Percentiles rank a stretch among this genome's conserved stretches.
phyloP scores from a whole-genome alignment of 2,329 filamentous ascomycete species.

The Scedosporium minutisporum region DNA sequence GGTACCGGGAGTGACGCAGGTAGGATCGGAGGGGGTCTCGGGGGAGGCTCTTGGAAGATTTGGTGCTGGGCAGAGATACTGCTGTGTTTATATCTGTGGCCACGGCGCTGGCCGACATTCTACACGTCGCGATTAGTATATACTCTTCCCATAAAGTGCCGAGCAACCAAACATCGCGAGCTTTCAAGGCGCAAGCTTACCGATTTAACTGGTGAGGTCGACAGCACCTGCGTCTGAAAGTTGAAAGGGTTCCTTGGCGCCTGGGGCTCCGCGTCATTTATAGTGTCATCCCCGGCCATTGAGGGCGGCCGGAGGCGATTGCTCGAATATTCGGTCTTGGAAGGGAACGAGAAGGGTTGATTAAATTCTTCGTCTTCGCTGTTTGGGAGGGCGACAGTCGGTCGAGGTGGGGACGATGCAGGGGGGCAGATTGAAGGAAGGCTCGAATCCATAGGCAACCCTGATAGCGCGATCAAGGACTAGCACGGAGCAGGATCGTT shows the following conservation, averaged over 20 bases:
- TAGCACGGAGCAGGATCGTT: too few relatives aligned
- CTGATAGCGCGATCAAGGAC: not conserved
- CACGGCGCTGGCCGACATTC: slow-evolving; percentile 84
- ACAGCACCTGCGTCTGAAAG: slow-evolving; percentile 75
- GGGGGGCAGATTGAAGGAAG: not conserved
- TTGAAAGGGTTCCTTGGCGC: slow-evolving; percentile 63
- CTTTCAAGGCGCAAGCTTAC: slow-evolving; percentile 36
- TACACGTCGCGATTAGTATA: slow-evolving; percentile 23
- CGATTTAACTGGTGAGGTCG: slow-evolving; percentile 67
- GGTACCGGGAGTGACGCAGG: slow-evolving; percentile 89
- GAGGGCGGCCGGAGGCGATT: slow-evolving; percentile 17
- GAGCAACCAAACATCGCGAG: not conserved
- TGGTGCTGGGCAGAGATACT: slow-evolving; percentile 82
- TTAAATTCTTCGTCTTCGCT: not conserved
- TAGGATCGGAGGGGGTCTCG: slow-evolving; percentile 74
- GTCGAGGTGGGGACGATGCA: slow-evolving; percentile 37
- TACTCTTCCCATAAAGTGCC: not conserved
- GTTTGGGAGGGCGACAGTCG: slow-evolving; percentile 27
- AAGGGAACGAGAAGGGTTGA: not conserved
- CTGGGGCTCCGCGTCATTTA: not conserved
- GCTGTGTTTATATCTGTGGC: slow-evolving; percentile 96
- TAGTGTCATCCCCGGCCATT: slow-evolving; percentile 25
- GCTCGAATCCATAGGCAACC: not conserved
- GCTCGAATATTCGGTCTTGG: not conserved
- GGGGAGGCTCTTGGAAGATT: slow-evolving; percentile 88